Conservation (phyloP, 805 yeast genomes). For the Schwanniomyces pseudopolymorphus region DNA sequence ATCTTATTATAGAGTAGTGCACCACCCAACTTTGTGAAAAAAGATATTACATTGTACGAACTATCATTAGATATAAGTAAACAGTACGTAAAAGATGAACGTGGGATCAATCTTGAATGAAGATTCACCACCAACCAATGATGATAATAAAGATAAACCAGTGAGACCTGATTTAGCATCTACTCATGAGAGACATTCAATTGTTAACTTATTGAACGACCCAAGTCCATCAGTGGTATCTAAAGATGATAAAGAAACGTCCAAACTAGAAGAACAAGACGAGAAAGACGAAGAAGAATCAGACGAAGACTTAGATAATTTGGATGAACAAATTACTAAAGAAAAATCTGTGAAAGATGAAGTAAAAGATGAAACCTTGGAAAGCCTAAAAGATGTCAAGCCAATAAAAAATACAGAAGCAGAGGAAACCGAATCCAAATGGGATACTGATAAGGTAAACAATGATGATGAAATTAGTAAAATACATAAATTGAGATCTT, state of each 20-base stretch:
- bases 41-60: background rate
- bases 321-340: background rate
- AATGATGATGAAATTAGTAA: slow-evolving; percentile 28
- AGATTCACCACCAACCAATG: slow-evolving; percentile 28
- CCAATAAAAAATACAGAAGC: slow-evolving; percentile 9
- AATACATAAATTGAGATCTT: slow-evolving; percentile 19
- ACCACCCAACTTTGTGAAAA: background rate
- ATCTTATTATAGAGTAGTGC: no score
- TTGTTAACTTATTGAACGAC: slow-evolving; percentile 28
- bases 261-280: slow-evolving; percentile 9
- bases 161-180: slow-evolving; percentile 4
- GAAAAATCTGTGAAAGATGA: background rate
- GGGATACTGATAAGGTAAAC: background rate
- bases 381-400: background rate
- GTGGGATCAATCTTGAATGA: slow-evolving; percentile 39
- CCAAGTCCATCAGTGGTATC: slow-evolving; percentile 7
- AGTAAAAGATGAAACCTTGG: background rate
- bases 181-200: slow-evolving; percentile 25
- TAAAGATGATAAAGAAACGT: background rate
- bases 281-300: slow-evolving; percentile 13
- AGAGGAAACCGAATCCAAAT: slow-evolving; percentile 10
- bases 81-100: slow-evolving; percentile 21
- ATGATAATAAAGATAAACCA: slow-evolving; percentile 7
- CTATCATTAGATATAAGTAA: background rate
- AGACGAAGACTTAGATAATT: slow-evolving; percentile 9